Evolutionary conservation across 106 monocot species (phyloP), one percentile per base, ranked within the genome.

Genomic region (Allium cepa): DNA sequence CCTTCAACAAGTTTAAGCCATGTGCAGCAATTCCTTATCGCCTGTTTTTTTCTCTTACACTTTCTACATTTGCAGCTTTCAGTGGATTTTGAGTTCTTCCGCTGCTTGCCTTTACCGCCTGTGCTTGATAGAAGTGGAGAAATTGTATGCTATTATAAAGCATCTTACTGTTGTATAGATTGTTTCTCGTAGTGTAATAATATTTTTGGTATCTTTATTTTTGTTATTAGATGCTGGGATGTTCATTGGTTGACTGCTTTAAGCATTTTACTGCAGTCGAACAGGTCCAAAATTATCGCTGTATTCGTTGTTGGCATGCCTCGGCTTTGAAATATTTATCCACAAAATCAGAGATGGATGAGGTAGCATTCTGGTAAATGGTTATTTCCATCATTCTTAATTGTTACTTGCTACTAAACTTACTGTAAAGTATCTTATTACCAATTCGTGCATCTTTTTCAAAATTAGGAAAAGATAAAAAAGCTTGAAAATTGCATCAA

Each of bases 101-200:
- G 76, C 62, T 91, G 85, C 69, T 84, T 96, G 76, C 81, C 86
- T 72, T 81, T 96, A 16, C 74, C 85, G 47, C 88, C 91, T 76
- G 73, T 82, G 14, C 80, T 80, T 49, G 81, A 78, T 59, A 36
- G 56, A 68, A 71, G 59, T 70, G 66, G 48, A 53, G 64, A 73
- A 53, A 82, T 84, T 62, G 91, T 91, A 91, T 71, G 77, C 82
- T 47, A 53, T 56, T 45, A 66, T 57, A 55, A 66, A 8, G 57
- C 74, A 3, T n/a, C 77, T 62, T 26, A 67, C 59, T 68, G 66
- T 27, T 7, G 18, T 17, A 27, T 64, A 64, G 64, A 78, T 66
- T 16, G 68, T 57, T 68, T 5, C 36, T 36, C 5, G 12, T 62
- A 63, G 65, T 15, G 13, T 69, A 16, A 63, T 67, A 55, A 55